Evolutionary conservation across 192 early-diverging fungal genomes (phyloP), one percentile per base, ranked within the genome.

Genomic region (Thoreauomyces humboldtii): DNA sequence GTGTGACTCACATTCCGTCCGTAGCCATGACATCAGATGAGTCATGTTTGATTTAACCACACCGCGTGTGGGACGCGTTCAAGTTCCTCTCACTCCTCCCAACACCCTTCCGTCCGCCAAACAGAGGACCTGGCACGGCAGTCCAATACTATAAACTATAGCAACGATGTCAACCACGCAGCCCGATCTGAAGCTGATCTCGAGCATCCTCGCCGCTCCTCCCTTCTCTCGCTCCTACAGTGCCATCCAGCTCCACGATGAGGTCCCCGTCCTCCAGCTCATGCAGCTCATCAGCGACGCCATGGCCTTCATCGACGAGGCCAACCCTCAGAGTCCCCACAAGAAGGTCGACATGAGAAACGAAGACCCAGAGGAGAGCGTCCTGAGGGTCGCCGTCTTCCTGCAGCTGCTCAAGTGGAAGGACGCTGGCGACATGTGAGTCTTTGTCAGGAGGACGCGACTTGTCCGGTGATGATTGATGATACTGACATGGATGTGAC

Each of bases 161-260:
- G n/a, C 51, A 25, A 6, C 51, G 38, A 57, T 57, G 55, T 34
- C 55, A 31, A 52, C 50, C 6, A 22, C 25, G 24, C 47, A 50
- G 37, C 31, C 63, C 5, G 81, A 78, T 46, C 58, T 74, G 28
- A 71, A 66, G 24, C 67, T 78, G 32, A 65, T 81, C 29, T 42
- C 65, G 32, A 66, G 65, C 4, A 37, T 17, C 11, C 73, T 81
- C 28, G 34, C 63, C 3, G 63, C 57, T 22, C 75, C 77, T 11
- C 81, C 81, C 29, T 83, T 83, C 61, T 66, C 59, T 15, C 75
- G 72, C 32, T 67, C 38, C 35, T 76, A 61, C 66, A 73, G 72
- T 22, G 70, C 71, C 35, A 84, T 84, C 41, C 77, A 82, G 53
- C 69, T 84, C 12, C 82, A 84, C 51, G 82, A 84, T 70, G 80